A percentile compares a stretch with the other conserved stretches of the same genome.
Conservation (phyloP, 225 moss, liverwort and hornwort genomes). For the Antitrichia curtipendula region DNA sequence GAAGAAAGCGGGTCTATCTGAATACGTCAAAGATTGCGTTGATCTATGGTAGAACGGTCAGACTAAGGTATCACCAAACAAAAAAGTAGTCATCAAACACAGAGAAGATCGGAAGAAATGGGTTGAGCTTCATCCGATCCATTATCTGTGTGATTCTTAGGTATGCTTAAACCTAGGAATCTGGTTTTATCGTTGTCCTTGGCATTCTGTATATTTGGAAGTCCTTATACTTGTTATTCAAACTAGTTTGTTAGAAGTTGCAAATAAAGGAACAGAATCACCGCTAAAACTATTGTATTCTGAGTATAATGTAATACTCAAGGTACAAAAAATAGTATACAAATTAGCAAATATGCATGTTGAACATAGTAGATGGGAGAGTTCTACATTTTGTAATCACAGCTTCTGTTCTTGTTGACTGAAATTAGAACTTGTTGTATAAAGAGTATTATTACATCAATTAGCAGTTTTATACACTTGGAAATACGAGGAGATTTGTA, state of each 20-base stretch:
- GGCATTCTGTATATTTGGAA: too few relatives aligned
- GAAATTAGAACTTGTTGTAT: neutral
- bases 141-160: too few relatives aligned
- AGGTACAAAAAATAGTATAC: neutral
- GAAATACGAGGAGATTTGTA: neutral
- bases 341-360: neutral
- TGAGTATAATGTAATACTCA: neutral
- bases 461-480: neutral
- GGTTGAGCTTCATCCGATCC: neutral
- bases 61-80: neutral
- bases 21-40: neutral
- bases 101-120: neutral
- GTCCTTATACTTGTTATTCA: too few relatives aligned
- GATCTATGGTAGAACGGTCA: neutral
- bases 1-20: neutral
- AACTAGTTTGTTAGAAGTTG: too few relatives aligned
- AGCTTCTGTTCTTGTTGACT: neutral
- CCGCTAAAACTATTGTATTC: too few relatives aligned
- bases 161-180: too few relatives aligned
- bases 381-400: neutral
- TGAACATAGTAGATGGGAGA: neutral
- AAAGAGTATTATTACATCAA: neutral
- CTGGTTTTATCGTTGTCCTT: too few relatives aligned
- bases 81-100: neutral
- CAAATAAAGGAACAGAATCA: too few relatives aligned